Conservation (phyloP, 495 filamentous ascomycete species). For the Halenospora varia region DNA sequence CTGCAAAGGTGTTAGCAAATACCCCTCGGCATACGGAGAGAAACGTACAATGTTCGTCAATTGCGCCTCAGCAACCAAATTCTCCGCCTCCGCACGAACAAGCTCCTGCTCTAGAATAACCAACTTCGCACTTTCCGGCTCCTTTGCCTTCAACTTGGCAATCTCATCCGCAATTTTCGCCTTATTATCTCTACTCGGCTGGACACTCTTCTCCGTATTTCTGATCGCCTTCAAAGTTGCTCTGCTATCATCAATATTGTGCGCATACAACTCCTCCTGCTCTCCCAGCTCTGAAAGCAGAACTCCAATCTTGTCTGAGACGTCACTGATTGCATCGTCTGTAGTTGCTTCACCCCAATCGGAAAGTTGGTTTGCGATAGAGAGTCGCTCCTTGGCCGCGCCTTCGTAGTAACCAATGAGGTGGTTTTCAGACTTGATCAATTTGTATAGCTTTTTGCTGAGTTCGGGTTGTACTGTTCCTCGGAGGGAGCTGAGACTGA, state of each 20-base stretch:
- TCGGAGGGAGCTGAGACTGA: constrained; percentile 79
- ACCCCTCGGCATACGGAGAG: background rate
- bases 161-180: constrained; percentile 88
- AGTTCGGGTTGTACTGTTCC: constrained; percentile 79
- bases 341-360: constrained; percentile 91
- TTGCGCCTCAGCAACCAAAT: constrained; percentile 93
- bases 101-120: constrained; percentile 91
- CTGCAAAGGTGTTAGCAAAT: constrained; percentile 33
- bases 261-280: constrained; percentile 84
- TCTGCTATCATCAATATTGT: constrained; percentile 80
- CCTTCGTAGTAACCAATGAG: constrained; percentile 78
- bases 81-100: constrained; percentile 91
- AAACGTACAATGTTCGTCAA: constrained; percentile 71
- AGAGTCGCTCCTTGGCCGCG: constrained; percentile 74
- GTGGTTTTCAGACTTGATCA: constrained; percentile 89
- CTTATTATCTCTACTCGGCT: constrained; percentile 82
- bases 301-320: constrained; percentile 92
- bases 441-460: constrained; percentile 74
- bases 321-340: constrained; percentile 81
- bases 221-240: constrained; percentile 80
- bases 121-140: constrained; percentile 71
- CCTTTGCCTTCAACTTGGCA: constrained; percentile 80
- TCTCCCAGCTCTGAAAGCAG: constrained; percentile 86
- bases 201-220: constrained; percentile 89
- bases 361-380: constrained; percentile 84